Evolutionary conservation across 2,329 filamentous ascomycete species (phyloP), one percentile per base, ranked within the genome.

Genomic region (Aureobasidium lini): DNA sequence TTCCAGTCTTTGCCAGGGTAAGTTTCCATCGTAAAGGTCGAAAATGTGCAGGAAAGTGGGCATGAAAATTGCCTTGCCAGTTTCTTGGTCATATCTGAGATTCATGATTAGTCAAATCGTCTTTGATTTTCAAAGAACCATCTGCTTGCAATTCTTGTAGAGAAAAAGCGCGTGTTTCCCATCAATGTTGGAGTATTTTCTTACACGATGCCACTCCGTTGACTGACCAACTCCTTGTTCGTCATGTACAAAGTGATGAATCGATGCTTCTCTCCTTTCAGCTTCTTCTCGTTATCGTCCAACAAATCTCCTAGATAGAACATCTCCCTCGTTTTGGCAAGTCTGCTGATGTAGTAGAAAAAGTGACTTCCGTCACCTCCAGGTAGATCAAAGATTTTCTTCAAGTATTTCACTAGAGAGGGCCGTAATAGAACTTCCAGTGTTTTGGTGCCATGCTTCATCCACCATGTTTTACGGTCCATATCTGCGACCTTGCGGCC

Each of bases 1-100:
- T 56, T 71, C 69, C n/a, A 71, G 63, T n/a, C 62, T 64, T 52
- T 71, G 69, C 69, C 69, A 71, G 1, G 68, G 69, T 13, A 71
- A 60, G n/a, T 66, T 63, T 8, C 60, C 36, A 54, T 67, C 64
- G 52, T 40, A 32, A 13, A 71, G 53, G 49, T 70, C 64, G 56
- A 69, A 70, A 6, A 71, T 52, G 61, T 71, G 69, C 53, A 70
- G 62, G 47, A 70, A 70, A 4, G 69, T 70, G 9, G 69, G 69
- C 69, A 71, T 71, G 56, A 70, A 61, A 9, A 71, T 63, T 16
- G 68, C 69, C 36, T 61, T 62, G 23, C 68, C 61, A 2, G 64
- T 67, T 52, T 66, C 62, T 54, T 71, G 69, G 48, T 71, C 69
- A 36, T 64, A 67, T 15, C 63, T 64, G 23, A n/a, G 29, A 11